phyloP scores from a whole-genome alignment of 176 grass and related monocot genomes.

The Guadua angustifolia region DNA sequence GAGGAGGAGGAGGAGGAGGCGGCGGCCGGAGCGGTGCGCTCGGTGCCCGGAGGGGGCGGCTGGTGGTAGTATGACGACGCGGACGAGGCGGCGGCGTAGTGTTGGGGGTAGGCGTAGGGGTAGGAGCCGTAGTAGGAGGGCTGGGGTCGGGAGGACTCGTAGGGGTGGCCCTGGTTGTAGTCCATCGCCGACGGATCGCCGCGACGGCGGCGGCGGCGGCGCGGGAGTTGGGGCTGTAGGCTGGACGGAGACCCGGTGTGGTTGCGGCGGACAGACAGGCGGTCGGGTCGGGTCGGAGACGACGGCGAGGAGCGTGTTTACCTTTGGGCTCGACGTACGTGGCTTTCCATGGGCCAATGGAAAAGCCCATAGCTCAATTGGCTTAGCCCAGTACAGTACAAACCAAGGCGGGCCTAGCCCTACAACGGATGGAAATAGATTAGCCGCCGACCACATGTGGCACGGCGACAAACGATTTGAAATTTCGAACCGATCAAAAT shows the following conservation, averaged over 20 bases:
- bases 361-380: not conserved
- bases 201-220: not conserved
- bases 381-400: too few relatives aligned
- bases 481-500: too few relatives aligned
- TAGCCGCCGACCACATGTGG: too few relatives aligned
- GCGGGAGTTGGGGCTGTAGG: not conserved
- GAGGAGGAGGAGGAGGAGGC: not conserved
- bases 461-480: too few relatives aligned
- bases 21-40: not conserved
- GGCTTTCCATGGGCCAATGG: not conserved
- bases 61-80: conserved; percentile 16
- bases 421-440: too few relatives aligned
- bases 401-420: too few relatives aligned
- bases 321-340: too few relatives aligned
- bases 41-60: conserved; percentile 52
- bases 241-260: not conserved
- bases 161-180: not conserved
- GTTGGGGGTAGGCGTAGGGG: conserved; percentile 35
- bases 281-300: not conserved
- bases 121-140: conserved; percentile 28
- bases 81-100: conserved; percentile 13
- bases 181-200: conserved; percentile 1
- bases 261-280: not conserved
- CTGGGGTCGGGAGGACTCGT: conserved; percentile 9
- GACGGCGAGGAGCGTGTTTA: not conserved